Conservation (phyloP, 208 protist species). For the Trypanosoma platydactyli region DNA sequence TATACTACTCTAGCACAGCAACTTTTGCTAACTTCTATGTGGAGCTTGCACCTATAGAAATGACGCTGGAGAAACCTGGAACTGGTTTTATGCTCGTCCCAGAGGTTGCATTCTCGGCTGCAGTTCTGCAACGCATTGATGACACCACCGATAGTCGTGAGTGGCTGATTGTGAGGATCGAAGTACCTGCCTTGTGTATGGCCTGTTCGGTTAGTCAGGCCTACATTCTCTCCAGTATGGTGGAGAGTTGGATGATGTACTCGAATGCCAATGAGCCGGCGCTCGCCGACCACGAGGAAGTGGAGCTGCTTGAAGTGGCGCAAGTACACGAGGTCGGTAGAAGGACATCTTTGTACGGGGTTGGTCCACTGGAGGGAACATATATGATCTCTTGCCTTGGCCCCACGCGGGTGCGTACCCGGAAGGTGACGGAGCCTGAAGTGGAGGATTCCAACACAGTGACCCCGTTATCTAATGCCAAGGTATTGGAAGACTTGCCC, state of each 20-base stretch:
- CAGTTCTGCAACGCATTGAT: conserved; percentile 78
- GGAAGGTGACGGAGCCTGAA: conserved; percentile 17
- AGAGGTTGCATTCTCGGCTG: conserved; percentile 63
- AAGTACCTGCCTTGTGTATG: conserved; percentile 60
- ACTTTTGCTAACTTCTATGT: conserved; percentile 75
- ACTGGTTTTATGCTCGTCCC: conserved; percentile 74
- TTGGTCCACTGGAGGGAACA: neutral
- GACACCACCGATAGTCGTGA: conserved; percentile 40
- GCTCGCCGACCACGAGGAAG: neutral
- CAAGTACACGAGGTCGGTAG: neutral
- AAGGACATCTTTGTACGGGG: neutral
- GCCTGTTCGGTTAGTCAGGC: conserved; percentile 73
- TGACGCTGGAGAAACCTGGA: conserved; percentile 49
- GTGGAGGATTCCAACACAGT: conserved; percentile 6
- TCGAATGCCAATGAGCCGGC: conserved; percentile 1
- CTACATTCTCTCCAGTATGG: conserved; percentile 68
- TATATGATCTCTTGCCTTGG: neutral
- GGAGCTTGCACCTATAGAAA: conserved; percentile 69
- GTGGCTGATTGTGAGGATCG: conserved; percentile 67
- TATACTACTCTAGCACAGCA: conserved; percentile 77
- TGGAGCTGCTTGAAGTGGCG: neutral
- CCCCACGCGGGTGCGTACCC: neutral
- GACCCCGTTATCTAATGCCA: neutral
- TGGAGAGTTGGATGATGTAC: conserved; percentile 69
- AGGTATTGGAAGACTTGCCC: conserved; percentile 35